These are phyloP conservation scores for Barnettozyma sucrosica DNA, from an alignment of 805 yeast genomes.

Conservation along the genomic window DNA sequence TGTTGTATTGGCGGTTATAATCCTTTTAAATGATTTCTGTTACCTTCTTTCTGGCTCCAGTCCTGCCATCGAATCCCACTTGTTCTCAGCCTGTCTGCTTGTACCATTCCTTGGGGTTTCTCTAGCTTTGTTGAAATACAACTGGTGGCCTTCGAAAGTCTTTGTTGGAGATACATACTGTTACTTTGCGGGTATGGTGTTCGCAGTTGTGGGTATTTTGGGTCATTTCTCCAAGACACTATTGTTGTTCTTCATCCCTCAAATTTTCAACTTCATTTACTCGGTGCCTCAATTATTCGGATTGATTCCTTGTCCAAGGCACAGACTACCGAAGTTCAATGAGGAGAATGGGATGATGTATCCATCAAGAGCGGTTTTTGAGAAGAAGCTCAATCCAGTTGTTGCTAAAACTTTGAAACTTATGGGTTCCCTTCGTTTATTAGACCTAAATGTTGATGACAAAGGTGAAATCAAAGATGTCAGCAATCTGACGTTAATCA, in stretches of 20 bases:
- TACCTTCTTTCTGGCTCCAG: conserved; percentile 49
- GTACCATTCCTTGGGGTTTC: conserved; percentile 87
- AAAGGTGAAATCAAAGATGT: conserved; percentile 22
- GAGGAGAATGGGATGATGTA: conserved; percentile 63
- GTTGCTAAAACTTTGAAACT: conserved; percentile 35
- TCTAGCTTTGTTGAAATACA: conserved; percentile 64
- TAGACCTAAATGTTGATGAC: conserved; percentile 36
- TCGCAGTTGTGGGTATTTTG: conserved; percentile 91
- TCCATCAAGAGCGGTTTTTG: conserved; percentile 55
- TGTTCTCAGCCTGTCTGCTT: conserved; percentile 71
- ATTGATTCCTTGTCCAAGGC: conserved; percentile 91
- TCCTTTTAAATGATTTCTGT: conserved; percentile 70
- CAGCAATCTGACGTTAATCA: conserved; percentile 78
- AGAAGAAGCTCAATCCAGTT: conserved; percentile 28
- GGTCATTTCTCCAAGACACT: conserved; percentile 96
- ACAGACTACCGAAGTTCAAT: conserved; percentile 79
- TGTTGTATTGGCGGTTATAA: conserved; percentile 63
- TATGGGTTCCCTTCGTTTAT: conserved; percentile 44
- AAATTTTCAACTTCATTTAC: conserved; percentile 82
- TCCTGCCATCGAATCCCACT: conserved; percentile 74
- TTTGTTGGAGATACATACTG: conserved; percentile 99
- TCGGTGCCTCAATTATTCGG: conserved; percentile 90
- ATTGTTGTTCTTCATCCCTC: conserved; percentile 81
- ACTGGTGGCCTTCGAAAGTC: conserved; percentile 88
- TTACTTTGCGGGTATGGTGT: conserved; percentile 97